A percentile compares a stretch with the other conserved stretches of the same genome.
Conservation (phyloP, 352 stramenopile genomes). For the Phytophthora tubulina region DNA sequence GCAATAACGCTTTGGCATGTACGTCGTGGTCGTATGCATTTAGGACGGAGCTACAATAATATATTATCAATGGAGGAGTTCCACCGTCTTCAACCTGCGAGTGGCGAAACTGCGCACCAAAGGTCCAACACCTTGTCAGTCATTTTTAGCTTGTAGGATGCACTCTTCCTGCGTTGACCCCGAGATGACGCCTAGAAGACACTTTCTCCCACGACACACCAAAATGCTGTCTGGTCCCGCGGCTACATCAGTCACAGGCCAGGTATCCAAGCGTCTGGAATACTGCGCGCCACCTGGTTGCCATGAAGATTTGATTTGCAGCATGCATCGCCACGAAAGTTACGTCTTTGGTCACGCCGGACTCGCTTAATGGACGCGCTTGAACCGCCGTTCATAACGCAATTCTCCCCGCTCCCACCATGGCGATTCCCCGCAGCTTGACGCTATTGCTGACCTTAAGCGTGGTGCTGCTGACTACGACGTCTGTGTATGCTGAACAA, state of each 20-base stretch:
- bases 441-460: conserved; percentile 23
- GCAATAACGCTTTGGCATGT: too few relatives aligned
- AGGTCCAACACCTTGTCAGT: conserved; percentile 10
- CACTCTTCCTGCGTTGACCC: neutral
- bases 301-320: conserved; percentile 28
- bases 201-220: conserved; percentile 2
- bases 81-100: conserved; percentile 18
- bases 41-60: neutral
- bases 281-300: conserved; percentile 36
- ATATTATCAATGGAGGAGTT: neutral
- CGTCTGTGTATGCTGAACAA: conserved; percentile 15
- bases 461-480: conserved; percentile 9
- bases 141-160: conserved; percentile 25
- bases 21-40: neutral
- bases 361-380: conserved; percentile 3
- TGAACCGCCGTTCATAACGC: conserved; percentile 24
- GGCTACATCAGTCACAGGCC: neutral
- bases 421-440: conserved; percentile 21
- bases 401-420: conserved; percentile 28
- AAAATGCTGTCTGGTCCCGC: neutral
- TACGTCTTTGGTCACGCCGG: neutral
- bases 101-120: conserved; percentile 22
- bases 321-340: conserved; percentile 21
- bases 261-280: conserved; percentile 36
- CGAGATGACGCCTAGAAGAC: conserved; percentile 9